Evolutionary conservation across 345 rosid species (phyloP), one percentile per base, ranked within the genome.

Genomic region (Aurinia saxatilis): DNA sequence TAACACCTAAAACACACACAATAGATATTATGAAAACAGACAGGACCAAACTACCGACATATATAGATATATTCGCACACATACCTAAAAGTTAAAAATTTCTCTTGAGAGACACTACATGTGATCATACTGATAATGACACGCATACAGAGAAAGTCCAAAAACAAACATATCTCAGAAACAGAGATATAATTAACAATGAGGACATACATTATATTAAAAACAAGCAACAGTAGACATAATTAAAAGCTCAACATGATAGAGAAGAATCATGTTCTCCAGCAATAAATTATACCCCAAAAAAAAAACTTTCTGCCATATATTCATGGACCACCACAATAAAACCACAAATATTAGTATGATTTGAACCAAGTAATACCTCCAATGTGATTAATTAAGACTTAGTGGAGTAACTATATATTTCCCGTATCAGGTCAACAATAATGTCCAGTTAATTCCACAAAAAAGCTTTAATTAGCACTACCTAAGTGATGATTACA

Each of bases 201-300:
- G 39, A n/a, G 16, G 15, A 12, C 5, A 4, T 23, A 23, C n/a
- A 23, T 23, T 4, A 23, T 23, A 23, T 2, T 23, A 23, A 23
- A 2, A 23, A 23, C 4, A 23, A 2, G 4, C 6, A 6, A 27
- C 6, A 27, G 31, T 36, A 45, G 27, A 66, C 46, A 10, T 38
- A n/a, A 49, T 19, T 47, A 27, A 66, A 58, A 57, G 58, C 21
- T 29, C 9, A 48, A 63, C 59, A 41, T 55, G 75, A 41, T 40
- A 63, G n/a, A n/a, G n/a, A n/a, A n/a, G 65, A 10, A 34, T 56
- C 70, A 71, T 63, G 60, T 71, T 70, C 70, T 40, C 53, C 53
- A 48, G 33, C 65, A 56, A 29, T 46, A 45, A 53, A 45, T 29
- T 37, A 30, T 23, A 35, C 35, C n/a, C 13, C 19, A 14, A 10